Conservation (phyloP, 192 early-diverging fungal species). For the Backusella circina region DNA sequence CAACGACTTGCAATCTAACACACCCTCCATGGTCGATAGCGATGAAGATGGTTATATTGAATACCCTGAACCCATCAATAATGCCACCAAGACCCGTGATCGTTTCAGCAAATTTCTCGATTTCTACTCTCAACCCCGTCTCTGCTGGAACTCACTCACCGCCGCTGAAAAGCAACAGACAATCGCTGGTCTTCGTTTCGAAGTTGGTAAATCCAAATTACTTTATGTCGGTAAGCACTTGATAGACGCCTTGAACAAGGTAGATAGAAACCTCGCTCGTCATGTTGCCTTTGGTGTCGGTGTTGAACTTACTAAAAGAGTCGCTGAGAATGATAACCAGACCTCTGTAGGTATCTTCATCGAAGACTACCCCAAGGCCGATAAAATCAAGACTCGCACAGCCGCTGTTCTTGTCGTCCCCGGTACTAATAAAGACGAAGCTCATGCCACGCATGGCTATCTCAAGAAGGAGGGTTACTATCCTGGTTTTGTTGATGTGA, state of each 20-base stretch:
- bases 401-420: constrained; percentile 20
- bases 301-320: background rate
- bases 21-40: constrained; percentile 2
- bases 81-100: constrained; percentile 12
- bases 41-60: constrained; percentile 25
- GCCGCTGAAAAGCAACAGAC: constrained; percentile 29
- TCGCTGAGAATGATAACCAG: background rate
- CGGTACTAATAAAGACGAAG: constrained; percentile 13
- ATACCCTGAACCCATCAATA: constrained; percentile 14
- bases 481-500: constrained; percentile 1
- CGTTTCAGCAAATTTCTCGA: constrained; percentile 23
- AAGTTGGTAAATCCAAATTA: constrained; percentile 28
- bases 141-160: constrained; percentile 37
- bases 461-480: constrained; percentile 9
- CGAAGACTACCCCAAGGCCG: constrained; percentile 17
- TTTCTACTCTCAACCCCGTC: constrained; percentile 23
- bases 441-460: constrained; percentile 9
- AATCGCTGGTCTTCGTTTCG: constrained; percentile 31
- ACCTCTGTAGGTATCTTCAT: constrained; percentile 21
- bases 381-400: constrained; percentile 17
- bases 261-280: constrained; percentile 22
- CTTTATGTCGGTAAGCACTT: constrained; percentile 16
- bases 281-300: constrained; percentile 21
- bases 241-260: constrained; percentile 15
- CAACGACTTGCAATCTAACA: constrained; percentile 10